phyloP scores from a whole-genome alignment of 2,329 filamentous ascomycete species.

The Diplodia mutila region DNA sequence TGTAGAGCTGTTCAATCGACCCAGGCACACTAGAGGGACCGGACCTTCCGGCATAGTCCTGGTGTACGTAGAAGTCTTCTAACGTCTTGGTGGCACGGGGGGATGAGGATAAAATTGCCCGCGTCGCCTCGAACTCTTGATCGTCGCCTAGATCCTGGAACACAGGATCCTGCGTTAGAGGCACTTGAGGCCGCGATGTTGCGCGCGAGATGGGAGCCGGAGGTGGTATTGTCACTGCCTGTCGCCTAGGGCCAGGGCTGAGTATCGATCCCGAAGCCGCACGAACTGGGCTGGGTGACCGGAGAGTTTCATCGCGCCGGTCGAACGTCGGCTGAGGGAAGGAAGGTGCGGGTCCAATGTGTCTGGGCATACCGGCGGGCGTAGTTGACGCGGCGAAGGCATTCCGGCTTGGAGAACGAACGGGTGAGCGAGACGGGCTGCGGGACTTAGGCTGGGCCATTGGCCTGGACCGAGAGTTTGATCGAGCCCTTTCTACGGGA shows the following conservation, averaged over 20 bases:
- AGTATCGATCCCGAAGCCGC: constrained; percentile 56
- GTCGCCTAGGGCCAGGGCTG: constrained; percentile 31
- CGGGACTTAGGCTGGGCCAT: constrained; percentile 33
- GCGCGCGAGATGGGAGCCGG: constrained; percentile 35
- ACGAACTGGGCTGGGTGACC: constrained; percentile 73
- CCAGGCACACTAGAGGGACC: constrained; percentile 49
- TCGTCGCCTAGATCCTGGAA: constrained; percentile 51
- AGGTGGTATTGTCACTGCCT: constrained; percentile 38
- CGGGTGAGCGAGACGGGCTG: constrained; percentile 32
- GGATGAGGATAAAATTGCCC: background rate
- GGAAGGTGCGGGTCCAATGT: constrained; percentile 49
- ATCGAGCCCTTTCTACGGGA: constrained; percentile 6
- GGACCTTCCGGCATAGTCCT: constrained; percentile 48
- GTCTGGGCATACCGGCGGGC: constrained; percentile 42
- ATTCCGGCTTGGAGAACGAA: constrained; percentile 19
- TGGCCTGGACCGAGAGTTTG: constrained; percentile 5
- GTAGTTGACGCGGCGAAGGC: constrained; percentile 31
- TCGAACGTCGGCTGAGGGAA: constrained; percentile 54
- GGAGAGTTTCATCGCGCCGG: constrained; percentile 60
- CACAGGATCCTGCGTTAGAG: constrained; percentile 44
- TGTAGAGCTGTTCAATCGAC: constrained; percentile 62
- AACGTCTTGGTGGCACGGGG: constrained; percentile 12
- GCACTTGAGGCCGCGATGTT: constrained; percentile 34
- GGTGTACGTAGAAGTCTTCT: constrained; percentile 64
- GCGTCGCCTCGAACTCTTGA: constrained; percentile 57